Percentiles rank a stretch among this genome's conserved stretches.
Conservation (phyloP, 2,329 filamentous ascomycete species). For the Ceratocystis variospora region DNA sequence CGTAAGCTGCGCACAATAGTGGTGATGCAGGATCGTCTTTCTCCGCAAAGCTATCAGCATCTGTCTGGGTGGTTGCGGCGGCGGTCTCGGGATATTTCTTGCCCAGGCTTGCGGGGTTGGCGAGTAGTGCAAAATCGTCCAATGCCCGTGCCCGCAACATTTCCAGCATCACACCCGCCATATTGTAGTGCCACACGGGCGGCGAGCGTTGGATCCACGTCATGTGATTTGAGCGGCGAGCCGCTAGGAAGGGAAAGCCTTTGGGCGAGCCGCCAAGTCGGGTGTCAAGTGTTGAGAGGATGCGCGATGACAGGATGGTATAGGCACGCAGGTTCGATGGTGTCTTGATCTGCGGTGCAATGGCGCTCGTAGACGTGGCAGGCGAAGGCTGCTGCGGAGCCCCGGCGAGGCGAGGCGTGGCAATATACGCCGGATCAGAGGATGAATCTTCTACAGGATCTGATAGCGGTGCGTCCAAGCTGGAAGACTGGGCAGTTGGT, state of each 20-base stretch:
- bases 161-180: constrained; percentile 39
- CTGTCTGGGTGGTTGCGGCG: constrained; percentile 6
- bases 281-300: not conserved
- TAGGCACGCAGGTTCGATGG: constrained; percentile 12
- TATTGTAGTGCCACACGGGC: constrained; percentile 39
- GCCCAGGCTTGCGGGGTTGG: constrained; percentile 14
- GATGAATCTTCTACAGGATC: constrained; percentile 14
- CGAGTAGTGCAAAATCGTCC: constrained; percentile 27
- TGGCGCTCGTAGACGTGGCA: no score
- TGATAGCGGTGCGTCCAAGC: not conserved
- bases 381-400: constrained; percentile 18
- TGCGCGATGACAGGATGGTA: constrained; percentile 8
- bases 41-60: constrained; percentile 19
- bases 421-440: constrained; percentile 10
- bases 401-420: constrained; percentile 10
- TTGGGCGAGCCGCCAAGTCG: constrained; percentile 5
- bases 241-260: constrained; percentile 9
- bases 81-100: constrained; percentile 19
- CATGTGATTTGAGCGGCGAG: constrained; percentile 9
- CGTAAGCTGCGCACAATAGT: not conserved
- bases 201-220: constrained; percentile 13
- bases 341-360: not conserved
- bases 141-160: constrained; percentile 39
- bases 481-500: not conserved
- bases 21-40: constrained; percentile 24